Conservation (phyloP, 1,139 yeast genomes). For the Debaryomyces coudertii region DNA sequence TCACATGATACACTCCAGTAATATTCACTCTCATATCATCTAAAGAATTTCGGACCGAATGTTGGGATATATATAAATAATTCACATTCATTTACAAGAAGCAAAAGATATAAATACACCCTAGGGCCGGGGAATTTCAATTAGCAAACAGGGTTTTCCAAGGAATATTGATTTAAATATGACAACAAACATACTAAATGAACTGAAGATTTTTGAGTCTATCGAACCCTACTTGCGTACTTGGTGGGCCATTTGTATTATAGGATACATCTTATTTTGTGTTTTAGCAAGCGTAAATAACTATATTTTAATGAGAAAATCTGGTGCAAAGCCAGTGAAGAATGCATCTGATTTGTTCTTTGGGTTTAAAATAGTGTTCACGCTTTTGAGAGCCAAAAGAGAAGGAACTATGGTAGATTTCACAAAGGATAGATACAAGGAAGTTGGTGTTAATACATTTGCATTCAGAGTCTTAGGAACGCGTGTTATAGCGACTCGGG, state of each 20-base stretch:
- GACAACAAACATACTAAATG: neutral
- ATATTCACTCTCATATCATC: neutral
- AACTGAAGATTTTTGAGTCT: neutral
- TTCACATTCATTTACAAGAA: no score
- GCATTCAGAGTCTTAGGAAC: conserved; percentile 24
- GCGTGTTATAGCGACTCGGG: conserved; percentile 30
- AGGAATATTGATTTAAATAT: neutral
- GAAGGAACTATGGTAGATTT: conserved; percentile 31
- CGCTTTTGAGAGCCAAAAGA: conserved; percentile 20
- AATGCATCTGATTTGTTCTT: conserved; percentile 20
- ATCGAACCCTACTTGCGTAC: neutral
- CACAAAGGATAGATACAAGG: conserved; percentile 19
- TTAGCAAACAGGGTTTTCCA: no score
- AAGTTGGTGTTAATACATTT: conserved; percentile 12
- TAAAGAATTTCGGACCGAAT: neutral
- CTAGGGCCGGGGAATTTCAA: no score
- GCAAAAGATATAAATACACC: no score
- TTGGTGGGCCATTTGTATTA: neutral
- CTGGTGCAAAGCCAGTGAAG: conserved; percentile 25
- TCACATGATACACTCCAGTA: neutral
- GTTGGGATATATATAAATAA: neutral
- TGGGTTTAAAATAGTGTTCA: conserved; percentile 28
- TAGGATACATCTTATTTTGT: neutral
- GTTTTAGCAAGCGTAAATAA: neutral
- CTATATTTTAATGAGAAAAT: conserved; percentile 14